A percentile compares a stretch with the other conserved stretches of the same genome.
phyloP scores from a whole-genome alignment of 2,329 filamentous ascomycete genomes.

The Blumeriella jaapii region DNA sequence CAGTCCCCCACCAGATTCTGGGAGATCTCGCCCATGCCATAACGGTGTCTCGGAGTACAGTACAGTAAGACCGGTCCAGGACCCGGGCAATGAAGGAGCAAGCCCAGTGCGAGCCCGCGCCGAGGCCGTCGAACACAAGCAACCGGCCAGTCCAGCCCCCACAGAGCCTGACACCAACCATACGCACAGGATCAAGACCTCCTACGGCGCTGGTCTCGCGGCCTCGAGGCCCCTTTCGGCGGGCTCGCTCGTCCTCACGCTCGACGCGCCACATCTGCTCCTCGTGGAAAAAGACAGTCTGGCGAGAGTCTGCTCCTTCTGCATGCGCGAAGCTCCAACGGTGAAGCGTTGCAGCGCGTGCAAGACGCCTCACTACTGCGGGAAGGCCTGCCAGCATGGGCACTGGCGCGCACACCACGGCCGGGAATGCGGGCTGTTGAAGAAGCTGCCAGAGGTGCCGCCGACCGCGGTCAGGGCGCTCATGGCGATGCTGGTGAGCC shows the following conservation, averaged over 20 bases:
- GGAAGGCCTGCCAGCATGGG: slow-evolving; percentile 38
- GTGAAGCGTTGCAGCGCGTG: slow-evolving; percentile 39
- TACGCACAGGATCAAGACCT: neutral
- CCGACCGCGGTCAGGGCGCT: slow-evolving; percentile 45
- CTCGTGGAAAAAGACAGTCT: slow-evolving; percentile 23
- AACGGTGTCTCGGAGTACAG: too few species aligned
- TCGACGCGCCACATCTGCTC: slow-evolving; percentile 18
- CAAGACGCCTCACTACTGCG: slow-evolving; percentile 43
- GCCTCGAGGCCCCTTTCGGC: slow-evolving; percentile 9
- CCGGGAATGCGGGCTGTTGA: slow-evolving; percentile 40
- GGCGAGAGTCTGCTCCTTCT: slow-evolving; percentile 21
- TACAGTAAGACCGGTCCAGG: too few species aligned
- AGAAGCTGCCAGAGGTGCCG: slow-evolving; percentile 30
- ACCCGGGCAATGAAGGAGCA: too few species aligned
- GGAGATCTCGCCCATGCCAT: too few species aligned
- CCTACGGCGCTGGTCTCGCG: slow-evolving; percentile 19
- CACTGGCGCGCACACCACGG: slow-evolving; percentile 43
- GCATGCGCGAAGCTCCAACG: slow-evolving; percentile 12
- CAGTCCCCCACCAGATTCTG: too few species aligned
- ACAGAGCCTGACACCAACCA: neutral
- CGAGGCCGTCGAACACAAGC: too few species aligned
- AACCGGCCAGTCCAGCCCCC: too few species aligned
- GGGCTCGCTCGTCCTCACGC: slow-evolving; percentile 18
- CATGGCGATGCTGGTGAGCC: slow-evolving; percentile 37
- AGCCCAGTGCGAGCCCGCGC: too few species aligned